These are phyloP conservation scores for Penicillium longicatenatum DNA, from an alignment of 495 filamentous ascomycete species.

Conservation along the genomic window DNA sequence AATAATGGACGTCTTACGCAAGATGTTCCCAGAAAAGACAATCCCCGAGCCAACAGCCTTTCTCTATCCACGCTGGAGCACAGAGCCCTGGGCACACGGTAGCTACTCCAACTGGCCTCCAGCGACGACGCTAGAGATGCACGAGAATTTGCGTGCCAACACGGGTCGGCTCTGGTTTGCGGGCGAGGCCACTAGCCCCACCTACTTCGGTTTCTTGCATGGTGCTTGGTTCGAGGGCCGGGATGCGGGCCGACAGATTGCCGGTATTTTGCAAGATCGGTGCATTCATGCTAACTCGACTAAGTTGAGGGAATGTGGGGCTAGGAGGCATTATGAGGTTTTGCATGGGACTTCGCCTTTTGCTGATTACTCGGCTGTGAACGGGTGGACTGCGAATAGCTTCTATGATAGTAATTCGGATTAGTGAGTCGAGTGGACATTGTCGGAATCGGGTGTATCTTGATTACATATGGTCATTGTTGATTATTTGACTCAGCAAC, in stretches of 20 bases:
- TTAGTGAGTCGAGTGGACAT: too few relatives aligned
- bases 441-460: too few relatives aligned
- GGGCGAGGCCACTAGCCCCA: slow-evolving; percentile 68
- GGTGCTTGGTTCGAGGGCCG: slow-evolving; percentile 66
- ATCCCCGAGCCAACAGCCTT: slow-evolving; percentile 70
- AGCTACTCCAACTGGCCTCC: slow-evolving; percentile 77
- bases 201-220: slow-evolving; percentile 76
- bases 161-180: slow-evolving; percentile 68
- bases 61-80: slow-evolving; percentile 70
- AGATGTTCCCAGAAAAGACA: slow-evolving; percentile 63
- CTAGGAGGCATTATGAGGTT: slow-evolving; percentile 15
- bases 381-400: slow-evolving; percentile 20
- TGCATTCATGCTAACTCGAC: slow-evolving; percentile 13
- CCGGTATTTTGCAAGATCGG: slow-evolving; percentile 30
- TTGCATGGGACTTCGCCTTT: slow-evolving; percentile 19
- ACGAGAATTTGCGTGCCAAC: slow-evolving; percentile 75
- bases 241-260: slow-evolving; percentile 55
- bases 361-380: slow-evolving; percentile 23
- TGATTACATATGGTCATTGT: too few relatives aligned
- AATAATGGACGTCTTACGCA: slow-evolving; percentile 62
- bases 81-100: slow-evolving; percentile 66
- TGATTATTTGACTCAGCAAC: too few relatives aligned
- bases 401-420: slow-evolving; percentile 23
- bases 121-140: slow-evolving; percentile 64
- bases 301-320: slow-evolving; percentile 13